These are phyloP conservation scores for Fusarium oxysporum DNA, from an alignment of 2,329 filamentous ascomycete species.

Conservation along the genomic window DNA sequence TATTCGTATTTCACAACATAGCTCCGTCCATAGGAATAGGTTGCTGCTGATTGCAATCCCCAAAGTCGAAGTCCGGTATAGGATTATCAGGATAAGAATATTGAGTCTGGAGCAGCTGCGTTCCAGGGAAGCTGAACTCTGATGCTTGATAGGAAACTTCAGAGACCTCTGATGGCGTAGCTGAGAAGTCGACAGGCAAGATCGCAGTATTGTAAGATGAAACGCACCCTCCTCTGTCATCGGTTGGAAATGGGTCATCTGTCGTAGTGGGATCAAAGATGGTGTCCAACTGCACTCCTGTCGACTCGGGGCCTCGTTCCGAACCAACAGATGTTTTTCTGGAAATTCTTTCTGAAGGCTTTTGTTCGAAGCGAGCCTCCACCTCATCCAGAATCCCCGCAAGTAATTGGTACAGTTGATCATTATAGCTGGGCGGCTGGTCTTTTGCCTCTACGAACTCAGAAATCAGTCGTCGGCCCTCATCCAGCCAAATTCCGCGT, in stretches of 20 bases:
- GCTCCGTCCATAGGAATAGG: rapidly evolving
- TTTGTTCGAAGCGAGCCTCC: neutral
- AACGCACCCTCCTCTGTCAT: no score
- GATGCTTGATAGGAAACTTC: neutral
- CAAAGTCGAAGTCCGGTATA: rapidly evolving
- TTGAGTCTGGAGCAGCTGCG: neutral
- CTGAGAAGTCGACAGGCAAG: rapidly evolving
- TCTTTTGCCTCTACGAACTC: rapidly evolving
- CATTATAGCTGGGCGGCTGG: neutral
- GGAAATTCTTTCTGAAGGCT: rapidly evolving
- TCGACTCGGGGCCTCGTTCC: rapidly evolving
- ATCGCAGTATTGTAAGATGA: no score
- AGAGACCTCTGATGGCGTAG: neutral
- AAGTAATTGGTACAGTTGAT: neutral
- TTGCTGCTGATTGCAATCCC: rapidly evolving
- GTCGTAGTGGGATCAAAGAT: no score
- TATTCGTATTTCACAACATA: no score
- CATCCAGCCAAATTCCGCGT: neutral
- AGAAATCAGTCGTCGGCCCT: rapidly evolving
- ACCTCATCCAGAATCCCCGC: neutral
- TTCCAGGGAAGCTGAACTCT: neutral
- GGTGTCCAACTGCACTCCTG: neutral
- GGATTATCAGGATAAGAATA: rapidly evolving
- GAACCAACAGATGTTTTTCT: rapidly evolving
- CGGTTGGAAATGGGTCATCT: no score